phyloP scores from a whole-genome alignment of 768 basidiomycete genomes.

The Suillus bovinus region DNA sequence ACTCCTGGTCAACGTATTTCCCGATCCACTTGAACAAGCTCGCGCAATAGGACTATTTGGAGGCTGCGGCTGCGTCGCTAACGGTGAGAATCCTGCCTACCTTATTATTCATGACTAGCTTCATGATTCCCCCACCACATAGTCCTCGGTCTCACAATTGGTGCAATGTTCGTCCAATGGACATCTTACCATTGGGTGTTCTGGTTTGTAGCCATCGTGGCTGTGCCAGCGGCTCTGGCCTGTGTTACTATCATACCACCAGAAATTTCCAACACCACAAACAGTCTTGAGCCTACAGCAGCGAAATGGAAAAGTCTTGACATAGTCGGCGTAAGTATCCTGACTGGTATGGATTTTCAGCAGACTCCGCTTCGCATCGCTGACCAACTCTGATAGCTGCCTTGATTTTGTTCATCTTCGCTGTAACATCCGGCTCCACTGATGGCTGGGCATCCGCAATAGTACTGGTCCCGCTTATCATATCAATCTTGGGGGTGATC shows the following conservation, averaged over 20 bases:
- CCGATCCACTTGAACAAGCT: slow-evolving; percentile 46
- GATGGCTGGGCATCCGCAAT: slow-evolving; percentile 48
- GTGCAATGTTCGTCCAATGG: slow-evolving; percentile 43
- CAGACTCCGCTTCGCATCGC: background rate
- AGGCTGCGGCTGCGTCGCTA: slow-evolving; percentile 46
- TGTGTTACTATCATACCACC: slow-evolving; percentile 38
- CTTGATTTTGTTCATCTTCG: slow-evolving; percentile 38
- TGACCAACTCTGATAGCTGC: slow-evolving; percentile 19
- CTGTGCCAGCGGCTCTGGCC: slow-evolving; percentile 31
- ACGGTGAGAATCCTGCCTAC: slow-evolving; percentile 29
- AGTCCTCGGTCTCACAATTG: slow-evolving; percentile 46
- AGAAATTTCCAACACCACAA: slow-evolving; percentile 11
- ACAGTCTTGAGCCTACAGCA: background rate
- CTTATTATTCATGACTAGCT: background rate
- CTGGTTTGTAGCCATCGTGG: slow-evolving; percentile 44
- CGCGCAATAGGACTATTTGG: slow-evolving; percentile 49
- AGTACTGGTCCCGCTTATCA: slow-evolving; percentile 47
- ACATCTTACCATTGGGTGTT: slow-evolving; percentile 53
- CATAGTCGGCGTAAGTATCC: slow-evolving; percentile 38
- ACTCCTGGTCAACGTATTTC: slow-evolving; percentile 51
- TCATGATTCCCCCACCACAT: background rate
- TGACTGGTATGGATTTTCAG: slow-evolving; percentile 32
- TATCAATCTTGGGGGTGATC: slow-evolving; percentile 41
- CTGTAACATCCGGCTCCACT: slow-evolving; percentile 47
- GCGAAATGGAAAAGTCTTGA: slow-evolving; percentile 36